Percentiles rank a stretch among this genome's conserved stretches.
Conservation (phyloP, 2,329 filamentous ascomycete genomes). For the Teratosphaeria destructans region DNA sequence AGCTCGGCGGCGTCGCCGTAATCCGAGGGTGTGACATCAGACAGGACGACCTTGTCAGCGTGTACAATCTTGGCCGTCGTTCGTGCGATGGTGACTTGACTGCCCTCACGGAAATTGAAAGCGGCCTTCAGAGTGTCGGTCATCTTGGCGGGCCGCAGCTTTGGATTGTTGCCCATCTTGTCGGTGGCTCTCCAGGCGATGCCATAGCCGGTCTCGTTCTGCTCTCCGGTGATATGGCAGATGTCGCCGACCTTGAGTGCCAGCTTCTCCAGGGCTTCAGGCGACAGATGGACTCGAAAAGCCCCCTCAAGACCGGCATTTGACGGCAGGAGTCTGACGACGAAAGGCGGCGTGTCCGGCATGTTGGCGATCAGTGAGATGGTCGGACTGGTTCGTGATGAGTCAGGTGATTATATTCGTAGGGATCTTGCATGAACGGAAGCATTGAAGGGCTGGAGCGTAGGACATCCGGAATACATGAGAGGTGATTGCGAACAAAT, state of each 20-base stretch:
- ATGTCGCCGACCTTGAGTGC: constrained; percentile 49
- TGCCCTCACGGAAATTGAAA: constrained; percentile 61
- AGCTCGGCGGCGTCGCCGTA: constrained; percentile 12
- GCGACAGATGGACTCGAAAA: constrained; percentile 49
- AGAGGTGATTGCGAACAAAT: not conserved
- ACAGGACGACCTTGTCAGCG: constrained; percentile 49
- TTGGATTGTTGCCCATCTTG: constrained; percentile 45
- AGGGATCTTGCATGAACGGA: constrained; percentile 1
- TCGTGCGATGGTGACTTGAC: constrained; percentile 53
- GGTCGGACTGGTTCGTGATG: not conserved
- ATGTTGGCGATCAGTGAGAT: not conserved
- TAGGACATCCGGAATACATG: not conserved
- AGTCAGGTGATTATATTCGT: constrained; percentile 6
- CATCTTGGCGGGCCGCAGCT: constrained; percentile 59
- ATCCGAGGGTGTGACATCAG: constrained; percentile 42
- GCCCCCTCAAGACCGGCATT: constrained; percentile 38
- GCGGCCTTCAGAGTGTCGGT: constrained; percentile 61
- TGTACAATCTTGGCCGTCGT: constrained; percentile 42
- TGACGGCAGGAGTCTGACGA: constrained; percentile 28
- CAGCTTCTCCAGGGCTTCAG: constrained; percentile 45
- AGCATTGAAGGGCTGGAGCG: not conserved
- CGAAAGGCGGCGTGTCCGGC: constrained; percentile 29
- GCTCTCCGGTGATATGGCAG: constrained; percentile 39
- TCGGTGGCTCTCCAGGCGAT: constrained; percentile 51
- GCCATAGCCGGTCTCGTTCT: constrained; percentile 41